phyloP scores from a whole-genome alignment of 768 basidiomycete genomes.

The Mycena venus region DNA sequence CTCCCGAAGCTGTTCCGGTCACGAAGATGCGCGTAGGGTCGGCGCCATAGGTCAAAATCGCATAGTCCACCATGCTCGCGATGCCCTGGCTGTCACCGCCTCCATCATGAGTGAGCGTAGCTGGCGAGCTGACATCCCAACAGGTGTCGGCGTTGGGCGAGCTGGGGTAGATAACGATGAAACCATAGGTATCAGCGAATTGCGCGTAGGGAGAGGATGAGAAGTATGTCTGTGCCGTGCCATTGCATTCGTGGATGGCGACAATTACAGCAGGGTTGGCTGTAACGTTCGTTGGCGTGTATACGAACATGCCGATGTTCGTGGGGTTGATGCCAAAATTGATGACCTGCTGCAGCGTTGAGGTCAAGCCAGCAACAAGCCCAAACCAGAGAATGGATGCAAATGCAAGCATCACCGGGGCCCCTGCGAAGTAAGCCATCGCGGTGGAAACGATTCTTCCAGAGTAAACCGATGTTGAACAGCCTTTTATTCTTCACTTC shows the following conservation, averaged over 20 bases:
- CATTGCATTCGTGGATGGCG: constrained; percentile 67
- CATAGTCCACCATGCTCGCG: constrained; percentile 60
- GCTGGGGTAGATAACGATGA: constrained; percentile 66
- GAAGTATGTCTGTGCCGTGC: constrained; percentile 66
- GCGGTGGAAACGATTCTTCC: too few relatives aligned
- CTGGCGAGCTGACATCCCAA: constrained; percentile 66
- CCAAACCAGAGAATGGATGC: constrained; percentile 1
- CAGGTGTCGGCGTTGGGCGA: constrained; percentile 60
- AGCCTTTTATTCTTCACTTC: too few relatives aligned
- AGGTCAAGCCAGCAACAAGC: constrained; percentile 18
- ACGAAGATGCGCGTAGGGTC: constrained; percentile 63
- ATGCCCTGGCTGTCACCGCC: constrained; percentile 70
- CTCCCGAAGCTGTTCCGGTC: constrained; percentile 66
- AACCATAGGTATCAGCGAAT: constrained; percentile 62
- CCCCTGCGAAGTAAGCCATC: not conserved
- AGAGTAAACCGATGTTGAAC: too few relatives aligned
- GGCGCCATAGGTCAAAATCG: constrained; percentile 62
- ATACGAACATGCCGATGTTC: constrained; percentile 62
- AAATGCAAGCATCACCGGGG: not conserved
- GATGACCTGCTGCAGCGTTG: constrained; percentile 53
- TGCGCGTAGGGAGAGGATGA: constrained; percentile 61
- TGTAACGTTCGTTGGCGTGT: constrained; percentile 54
- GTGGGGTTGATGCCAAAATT: constrained; percentile 68
- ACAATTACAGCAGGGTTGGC: constrained; percentile 61
- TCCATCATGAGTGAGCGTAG: constrained; percentile 66